These are phyloP conservation scores for Medicago ruthenica DNA, from an alignment of 306 rosid genomes.

Conservation along the genomic window DNA sequence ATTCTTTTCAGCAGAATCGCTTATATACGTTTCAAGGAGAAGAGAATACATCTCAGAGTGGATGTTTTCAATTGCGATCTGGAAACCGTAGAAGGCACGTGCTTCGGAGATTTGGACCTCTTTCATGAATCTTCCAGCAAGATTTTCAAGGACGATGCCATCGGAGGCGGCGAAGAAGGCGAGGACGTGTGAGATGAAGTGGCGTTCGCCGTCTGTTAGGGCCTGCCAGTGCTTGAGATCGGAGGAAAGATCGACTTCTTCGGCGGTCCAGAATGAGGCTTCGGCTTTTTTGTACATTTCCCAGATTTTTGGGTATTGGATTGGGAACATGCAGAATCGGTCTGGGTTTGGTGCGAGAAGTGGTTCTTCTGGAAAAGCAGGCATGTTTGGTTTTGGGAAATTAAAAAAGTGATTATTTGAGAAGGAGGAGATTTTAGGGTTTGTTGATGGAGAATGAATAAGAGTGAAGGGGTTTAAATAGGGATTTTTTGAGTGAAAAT, in stretches of 20 bases:
- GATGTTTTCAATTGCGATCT: constrained; percentile 86
- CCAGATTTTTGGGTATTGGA: constrained; percentile 86
- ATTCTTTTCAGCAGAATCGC: constrained; percentile 60
- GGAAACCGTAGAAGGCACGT: constrained; percentile 91
- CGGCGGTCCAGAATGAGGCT: constrained; percentile 93
- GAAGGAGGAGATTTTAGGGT: neutral
- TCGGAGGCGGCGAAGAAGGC: constrained; percentile 96
- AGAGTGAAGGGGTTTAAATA: neutral
- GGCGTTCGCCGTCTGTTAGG: constrained; percentile 69
- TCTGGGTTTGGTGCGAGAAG: constrained; percentile 74
- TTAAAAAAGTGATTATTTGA: neutral
- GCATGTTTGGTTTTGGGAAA: constrained; percentile 41
- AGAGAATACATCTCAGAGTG: constrained; percentile 95
- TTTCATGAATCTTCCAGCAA: constrained; percentile 85
- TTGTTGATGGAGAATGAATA: neutral
- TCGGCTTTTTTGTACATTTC: constrained; percentile 95
- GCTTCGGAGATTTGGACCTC: constrained; percentile 83
- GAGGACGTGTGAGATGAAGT: constrained; percentile 74
- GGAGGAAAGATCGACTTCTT: constrained; percentile 80
- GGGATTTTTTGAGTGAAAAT: neutral
- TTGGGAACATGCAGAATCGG: constrained; percentile 92
- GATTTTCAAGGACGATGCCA: constrained; percentile 85
- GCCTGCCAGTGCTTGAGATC: constrained; percentile 66
- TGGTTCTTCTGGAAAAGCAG: constrained; percentile 78
- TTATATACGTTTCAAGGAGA: constrained; percentile 75